Evolutionary conservation across 208 protist genomes (phyloP), one percentile per base, ranked within the genome.

Genomic region (Acanthamoeba healyi): DNA sequence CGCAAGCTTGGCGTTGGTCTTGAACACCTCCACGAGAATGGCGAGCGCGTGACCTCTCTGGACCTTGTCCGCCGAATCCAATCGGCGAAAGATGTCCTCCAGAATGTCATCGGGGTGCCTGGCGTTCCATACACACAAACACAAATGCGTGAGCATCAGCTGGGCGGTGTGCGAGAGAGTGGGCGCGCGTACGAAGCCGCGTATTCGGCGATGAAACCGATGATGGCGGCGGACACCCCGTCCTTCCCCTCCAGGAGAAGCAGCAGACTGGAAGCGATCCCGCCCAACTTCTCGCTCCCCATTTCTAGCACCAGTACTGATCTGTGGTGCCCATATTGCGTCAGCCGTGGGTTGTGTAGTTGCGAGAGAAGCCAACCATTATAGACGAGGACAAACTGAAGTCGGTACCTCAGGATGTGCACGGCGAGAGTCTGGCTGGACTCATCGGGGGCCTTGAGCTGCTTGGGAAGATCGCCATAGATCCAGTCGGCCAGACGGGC

Each of bases 191-290:
- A 91, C 84, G 32, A 63, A 10, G 84, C 84, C 0, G 84, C 54
- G 42, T 72, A 91, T 72, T 91, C 84, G 15, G 84, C 84, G 34
- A 91, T 91, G 38, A 91, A 91, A 4, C 84, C 84, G 49, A 91
- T 91, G 42, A 91, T 70, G 46, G 84, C 84, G 38, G 26, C 24
- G 22, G 84, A 91, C 12, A 72, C 58, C 14, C 84, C 58, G 84
- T 70, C 84, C 56, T 72, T 91, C 32, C 56, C 58, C 38, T 91
- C 84, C 29, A 91, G 56, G 24, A 91, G 42, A 19, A 72, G 58
- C 15, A 91, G 84, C 36, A 91, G 36, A 24, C 15, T 63, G 14
- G 49, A 63, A 19, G 58, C 84, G 0, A 91, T 29, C 0, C 15
- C 56, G 26, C 42, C 84, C 29, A 91, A 22, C 29, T 91, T 65